Evolutionary conservation across 2,329 filamentous ascomycete species (phyloP), one percentile per base, ranked within the genome.

Genomic region (Ophiostoma quercus): DNA sequence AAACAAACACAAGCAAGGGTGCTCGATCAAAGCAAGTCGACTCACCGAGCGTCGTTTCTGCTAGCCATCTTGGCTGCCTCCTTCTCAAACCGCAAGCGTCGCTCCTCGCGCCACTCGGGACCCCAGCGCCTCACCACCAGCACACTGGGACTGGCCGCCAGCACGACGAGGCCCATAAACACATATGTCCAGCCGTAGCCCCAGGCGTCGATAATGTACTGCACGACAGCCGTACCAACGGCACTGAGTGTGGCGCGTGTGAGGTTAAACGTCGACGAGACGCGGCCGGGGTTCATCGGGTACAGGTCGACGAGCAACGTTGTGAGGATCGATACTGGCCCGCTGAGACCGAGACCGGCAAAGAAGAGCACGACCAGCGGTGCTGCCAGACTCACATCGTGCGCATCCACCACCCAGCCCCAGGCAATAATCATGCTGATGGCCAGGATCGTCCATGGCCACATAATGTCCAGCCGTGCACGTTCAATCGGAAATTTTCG

Each of bases 231-330:
- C 0, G 79, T 80, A 7, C 79, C 80, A 1, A 77, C 73, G 2
- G 81, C 81, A 29, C 79, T 80, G 60, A 82, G 74, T 3, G 77
- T 71, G 66, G 80, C 81, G 37, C 80, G 74, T 0, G 79, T 77
- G 39, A 83, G 72, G 70, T 82, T 82, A 68, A 80, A 81, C 0
- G 79, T 76, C 0, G 80, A 81, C 9, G 80, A 80, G 0, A 81
- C 79, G 4, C 79, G 77, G 0, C 80, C 79, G 0, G 80, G 78
- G 54, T 79, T 78, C 68, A 76, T 75, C 1, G 80, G 81, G 72
- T 82, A 82, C 2, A 83, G 74, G 70, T 83, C 82, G 2, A 82
- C 78, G 3, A 82, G 74, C 54, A 83, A 73, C 1, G 80, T 81
- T 3, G 77, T 78, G 41, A 82, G 75, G 43, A 81, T 77, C 2